Conservation (phyloP, 2,329 filamentous ascomycete genomes). For the Ophiostoma pallidulum region DNA sequence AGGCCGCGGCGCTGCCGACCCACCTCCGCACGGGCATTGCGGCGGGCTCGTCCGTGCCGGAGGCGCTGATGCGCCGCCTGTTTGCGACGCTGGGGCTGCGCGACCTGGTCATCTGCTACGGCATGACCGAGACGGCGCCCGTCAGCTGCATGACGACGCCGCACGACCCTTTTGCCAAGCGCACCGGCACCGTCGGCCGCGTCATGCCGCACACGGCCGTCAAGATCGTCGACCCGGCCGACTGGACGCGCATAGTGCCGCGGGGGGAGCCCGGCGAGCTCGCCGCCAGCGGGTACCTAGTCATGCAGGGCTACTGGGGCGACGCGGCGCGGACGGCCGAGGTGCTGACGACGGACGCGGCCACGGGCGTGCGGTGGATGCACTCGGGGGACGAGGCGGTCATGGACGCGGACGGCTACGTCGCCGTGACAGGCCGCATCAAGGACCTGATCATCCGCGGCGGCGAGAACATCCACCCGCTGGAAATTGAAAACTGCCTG, state of each 20-base stretch:
- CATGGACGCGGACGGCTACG: constrained; percentile 76
- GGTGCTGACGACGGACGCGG: constrained; percentile 29
- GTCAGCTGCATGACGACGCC: constrained; percentile 76
- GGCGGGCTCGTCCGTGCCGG: constrained; percentile 76
- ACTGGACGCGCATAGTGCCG: constrained; percentile 50
- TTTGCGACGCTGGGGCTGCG: constrained; percentile 65
- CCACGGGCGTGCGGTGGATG: constrained; percentile 62
- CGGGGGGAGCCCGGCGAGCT: constrained; percentile 67
- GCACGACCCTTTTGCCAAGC: constrained; percentile 60
- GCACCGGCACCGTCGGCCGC: constrained; percentile 68
- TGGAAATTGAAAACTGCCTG: constrained; percentile 85
- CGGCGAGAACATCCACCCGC: constrained; percentile 90
- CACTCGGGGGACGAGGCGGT: constrained; percentile 82
- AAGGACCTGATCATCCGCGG: constrained; percentile 94
- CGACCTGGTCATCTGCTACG: constrained; percentile 88
- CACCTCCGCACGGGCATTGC: constrained; percentile 79
- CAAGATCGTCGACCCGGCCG: constrained; percentile 64
- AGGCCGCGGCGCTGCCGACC: constrained; percentile 18
- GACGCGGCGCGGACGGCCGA: constrained; percentile 60
- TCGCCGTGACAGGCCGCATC: constrained; percentile 81
- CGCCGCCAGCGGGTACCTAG: constrained; percentile 70
- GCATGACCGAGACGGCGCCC: constrained; percentile 85
- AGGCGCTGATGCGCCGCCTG: constrained; percentile 67
- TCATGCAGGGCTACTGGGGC: constrained; percentile 89
- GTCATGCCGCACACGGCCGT: constrained; percentile 69